Conservation (phyloP, 1,139 yeast genomes). For the Sugiyamaella paludigena region DNA sequence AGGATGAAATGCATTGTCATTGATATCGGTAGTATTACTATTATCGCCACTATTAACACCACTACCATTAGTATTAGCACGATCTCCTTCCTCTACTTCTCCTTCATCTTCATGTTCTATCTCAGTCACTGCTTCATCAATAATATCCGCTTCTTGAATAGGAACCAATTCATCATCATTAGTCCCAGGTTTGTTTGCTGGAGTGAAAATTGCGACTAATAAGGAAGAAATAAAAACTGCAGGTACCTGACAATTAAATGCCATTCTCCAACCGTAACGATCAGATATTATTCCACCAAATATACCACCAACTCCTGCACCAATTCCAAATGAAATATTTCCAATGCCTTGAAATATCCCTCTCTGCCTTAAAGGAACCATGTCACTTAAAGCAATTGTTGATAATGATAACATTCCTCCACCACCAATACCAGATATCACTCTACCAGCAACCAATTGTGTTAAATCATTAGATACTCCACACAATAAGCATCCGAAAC, state of each 20-base stretch:
- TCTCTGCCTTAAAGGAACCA: constrained; percentile 55
- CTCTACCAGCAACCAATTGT: constrained; percentile 57
- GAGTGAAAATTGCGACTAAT: constrained; percentile 31
- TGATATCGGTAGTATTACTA: too few relatives aligned
- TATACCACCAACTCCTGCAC: constrained; percentile 69
- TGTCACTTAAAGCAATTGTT: constrained; percentile 55
- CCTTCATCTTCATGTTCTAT: constrained; percentile 8
- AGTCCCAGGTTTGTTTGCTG: constrained; percentile 13
- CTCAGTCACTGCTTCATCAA: constrained; percentile 18
- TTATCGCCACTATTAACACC: background rate
- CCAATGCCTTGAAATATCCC: constrained; percentile 63
- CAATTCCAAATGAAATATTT: constrained; percentile 63
- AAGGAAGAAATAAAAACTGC: constrained; percentile 52
- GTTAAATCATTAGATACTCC: constrained; percentile 45
- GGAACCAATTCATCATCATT: constrained; percentile 6
- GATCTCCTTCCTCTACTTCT: constrained; percentile 1
- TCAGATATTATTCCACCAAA: constrained; percentile 72
- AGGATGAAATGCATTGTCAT: too few relatives aligned
- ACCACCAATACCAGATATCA: constrained; percentile 62
- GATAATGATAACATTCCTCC: constrained; percentile 59
- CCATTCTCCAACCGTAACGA: constrained; percentile 76
- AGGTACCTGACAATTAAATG: constrained; percentile 63
- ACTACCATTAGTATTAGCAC: background rate
- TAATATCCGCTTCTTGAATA: constrained; percentile 12
- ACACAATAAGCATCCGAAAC: constrained; percentile 55